A percentile compares a stretch with the other conserved stretches of the same genome.
Evolutionary conservation across 441 rosid genomes (phyloP).

Genomic region (Bruguiera hainesii): DNA sequence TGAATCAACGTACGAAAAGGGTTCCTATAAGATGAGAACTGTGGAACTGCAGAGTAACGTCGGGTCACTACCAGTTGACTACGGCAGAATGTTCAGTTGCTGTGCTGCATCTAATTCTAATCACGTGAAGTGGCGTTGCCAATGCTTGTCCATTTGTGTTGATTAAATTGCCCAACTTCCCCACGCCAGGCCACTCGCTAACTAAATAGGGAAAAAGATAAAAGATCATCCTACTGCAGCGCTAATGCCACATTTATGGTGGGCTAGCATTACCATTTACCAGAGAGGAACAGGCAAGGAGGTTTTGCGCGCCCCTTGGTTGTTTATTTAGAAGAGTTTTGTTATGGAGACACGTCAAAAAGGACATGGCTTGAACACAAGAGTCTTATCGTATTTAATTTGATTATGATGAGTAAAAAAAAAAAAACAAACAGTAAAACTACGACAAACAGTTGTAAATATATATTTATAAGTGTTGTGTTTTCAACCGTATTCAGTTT

Average conservation of each 20-base stretch:
- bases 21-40: neutral
- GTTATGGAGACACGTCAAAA: no score
- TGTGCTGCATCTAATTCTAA: slow-evolving; percentile 10
- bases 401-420: no score
- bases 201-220: neutral
- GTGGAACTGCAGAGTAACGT: neutral
- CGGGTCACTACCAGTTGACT: slow-evolving; percentile 8
- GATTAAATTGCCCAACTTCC: neutral
- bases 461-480: no score
- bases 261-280: slow-evolving; percentile 14
- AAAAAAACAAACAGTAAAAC: no score
- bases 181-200: neutral
- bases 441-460: no score
- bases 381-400: no score
- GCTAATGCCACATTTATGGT: slow-evolving; percentile 12
- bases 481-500: no score
- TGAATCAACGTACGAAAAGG: slow-evolving; percentile 8
- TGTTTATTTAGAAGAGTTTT: neutral
- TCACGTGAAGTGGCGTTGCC: slow-evolving; percentile 11
- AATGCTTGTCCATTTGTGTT: slow-evolving; percentile 13
- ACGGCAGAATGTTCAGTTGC: slow-evolving; percentile 6
- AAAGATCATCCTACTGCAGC: slow-evolving; percentile 1
- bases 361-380: no score
- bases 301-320: slow-evolving; percentile 18
- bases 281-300: neutral